Percentiles rank a stretch among this genome's conserved stretches.
phyloP scores from a whole-genome alignment of 2,329 filamentous ascomycete genomes.

The Plenodomus tracheiphilus region DNA sequence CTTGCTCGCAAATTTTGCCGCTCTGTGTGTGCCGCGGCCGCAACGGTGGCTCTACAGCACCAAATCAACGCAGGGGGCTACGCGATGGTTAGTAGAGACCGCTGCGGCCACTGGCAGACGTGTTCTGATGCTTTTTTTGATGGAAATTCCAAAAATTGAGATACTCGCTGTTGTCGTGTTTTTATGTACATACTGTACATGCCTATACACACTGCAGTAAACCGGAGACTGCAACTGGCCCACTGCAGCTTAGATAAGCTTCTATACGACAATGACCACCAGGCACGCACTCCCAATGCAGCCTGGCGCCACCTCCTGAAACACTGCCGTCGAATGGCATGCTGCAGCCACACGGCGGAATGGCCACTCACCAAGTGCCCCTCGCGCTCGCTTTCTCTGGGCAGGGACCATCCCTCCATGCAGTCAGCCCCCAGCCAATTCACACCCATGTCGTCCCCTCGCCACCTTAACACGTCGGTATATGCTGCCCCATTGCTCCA shows the following conservation, averaged over 20 bases:
- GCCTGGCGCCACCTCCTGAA: conserved; percentile 4
- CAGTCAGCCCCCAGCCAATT: not conserved
- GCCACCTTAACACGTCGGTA: conserved; percentile 10
- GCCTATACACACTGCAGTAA: no score
- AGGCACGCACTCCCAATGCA: not conserved
- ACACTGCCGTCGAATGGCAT: conserved; percentile 3
- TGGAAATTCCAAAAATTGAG: no score
- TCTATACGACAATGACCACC: not conserved
- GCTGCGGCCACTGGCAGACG: no score
- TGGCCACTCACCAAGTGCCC: conserved; percentile 5
- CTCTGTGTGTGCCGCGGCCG: no score
- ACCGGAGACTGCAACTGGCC: not conserved
- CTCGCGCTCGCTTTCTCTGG: conserved; percentile 9
- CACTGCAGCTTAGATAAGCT: not conserved
- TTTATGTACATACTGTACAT: no score
- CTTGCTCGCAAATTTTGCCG: no score
- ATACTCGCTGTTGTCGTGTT: no score
- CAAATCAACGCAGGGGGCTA: no score
- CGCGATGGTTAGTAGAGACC: no score
- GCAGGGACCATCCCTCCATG: conserved; percentile 3
- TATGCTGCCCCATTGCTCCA: not conserved
- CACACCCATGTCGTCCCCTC: not conserved
- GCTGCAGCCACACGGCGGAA: conserved; percentile 6
- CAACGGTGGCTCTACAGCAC: no score
- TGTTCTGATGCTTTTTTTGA: no score